Evolutionary conservation across 768 basidiomycete genomes (phyloP), one percentile per base, ranked within the genome.

Genomic region (Agaricus sinodeliciosus): DNA sequence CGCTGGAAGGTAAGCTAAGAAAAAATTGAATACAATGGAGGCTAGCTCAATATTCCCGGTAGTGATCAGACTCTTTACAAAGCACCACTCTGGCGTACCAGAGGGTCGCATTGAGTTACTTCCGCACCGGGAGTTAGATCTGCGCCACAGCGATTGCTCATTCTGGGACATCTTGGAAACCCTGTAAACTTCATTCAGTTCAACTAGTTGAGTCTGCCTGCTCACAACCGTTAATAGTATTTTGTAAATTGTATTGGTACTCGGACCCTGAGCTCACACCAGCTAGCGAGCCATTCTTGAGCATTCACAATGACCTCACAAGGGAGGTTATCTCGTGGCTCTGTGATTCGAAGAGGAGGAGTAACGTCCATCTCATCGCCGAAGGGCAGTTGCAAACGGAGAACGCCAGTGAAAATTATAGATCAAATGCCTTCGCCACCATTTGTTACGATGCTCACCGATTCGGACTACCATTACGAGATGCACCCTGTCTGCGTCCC

Each of bases 401-500:
- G 16, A 6, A 13, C 37, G 2, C 1, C 13, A 7, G 5, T n/a
- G 37, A 15, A 16, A 39, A 7, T 5, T 8, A 16, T n/a, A 34
- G 26, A n/a, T 9, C 4, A 12, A 34, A 16, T n/a, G n/a, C 13
- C 13, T 13, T 46, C 3, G 31, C 5, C 13, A 31, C 13, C 11
- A 46, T 46, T 31, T 46, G 11, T 28, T 9, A 13, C 4, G 27
- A n/a, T 15, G 6, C 16, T 5, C 11, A 34, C 16, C 44, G 44
- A 31, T 34, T 46, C 18, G 44, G 27, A 13, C 15, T 28, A 15
- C 5, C 8, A 8, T 9, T 31, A 1, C 2, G 5, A 9, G 28
- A 6, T n/a, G 3, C 4, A 7, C 13, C 11, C 16, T 8, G 3
- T 12, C 65, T 0, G 47, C 67, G n/a, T 59, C 62, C 1, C 55